phyloP scores from a whole-genome alignment of 192 early-diverging fungal species.

The Mortierella alpina region DNA sequence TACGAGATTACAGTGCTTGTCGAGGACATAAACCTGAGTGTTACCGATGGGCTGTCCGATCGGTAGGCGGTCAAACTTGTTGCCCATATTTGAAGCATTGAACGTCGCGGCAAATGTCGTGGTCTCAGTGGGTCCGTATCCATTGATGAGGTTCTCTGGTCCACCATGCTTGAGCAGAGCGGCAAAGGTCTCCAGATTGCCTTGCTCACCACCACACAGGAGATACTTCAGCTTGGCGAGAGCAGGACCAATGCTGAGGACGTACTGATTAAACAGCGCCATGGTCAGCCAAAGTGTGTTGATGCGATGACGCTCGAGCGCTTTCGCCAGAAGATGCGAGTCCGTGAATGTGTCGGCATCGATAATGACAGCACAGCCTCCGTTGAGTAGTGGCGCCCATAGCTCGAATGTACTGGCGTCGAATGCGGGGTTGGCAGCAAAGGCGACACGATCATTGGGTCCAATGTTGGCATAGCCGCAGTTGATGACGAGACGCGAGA shows the following conservation, averaged over 20 bases:
- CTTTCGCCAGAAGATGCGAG: no score
- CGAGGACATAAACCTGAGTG: slow-evolving; percentile 36
- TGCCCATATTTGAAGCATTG: not conserved
- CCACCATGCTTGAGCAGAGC: not conserved
- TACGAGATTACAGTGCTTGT: slow-evolving; percentile 18
- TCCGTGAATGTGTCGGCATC: no score
- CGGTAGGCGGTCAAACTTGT: slow-evolving; percentile 6
- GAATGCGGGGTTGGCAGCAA: no score
- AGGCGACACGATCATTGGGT: slow-evolving; percentile 4
- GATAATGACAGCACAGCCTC: no score
- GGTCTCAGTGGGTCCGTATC: slow-evolving; percentile 30
- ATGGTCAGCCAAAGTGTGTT: no score
- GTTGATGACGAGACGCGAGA: not conserved
- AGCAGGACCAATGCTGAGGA: no score
- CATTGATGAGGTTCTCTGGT: slow-evolving; percentile 18
- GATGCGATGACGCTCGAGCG: no score
- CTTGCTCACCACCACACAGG: slow-evolving; percentile 19
- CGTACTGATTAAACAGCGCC: no score
- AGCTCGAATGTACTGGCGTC: no score
- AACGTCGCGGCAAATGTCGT: slow-evolving; percentile 1
- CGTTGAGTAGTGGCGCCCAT: no score
- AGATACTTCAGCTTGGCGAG: no score
- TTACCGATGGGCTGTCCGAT: slow-evolving; percentile 27
- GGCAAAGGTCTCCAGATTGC: not conserved
- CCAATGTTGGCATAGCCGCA: not conserved